Conservation (phyloP, 371 early-diverging fungal species). For the Cokeromyces recurvatus region DNA sequence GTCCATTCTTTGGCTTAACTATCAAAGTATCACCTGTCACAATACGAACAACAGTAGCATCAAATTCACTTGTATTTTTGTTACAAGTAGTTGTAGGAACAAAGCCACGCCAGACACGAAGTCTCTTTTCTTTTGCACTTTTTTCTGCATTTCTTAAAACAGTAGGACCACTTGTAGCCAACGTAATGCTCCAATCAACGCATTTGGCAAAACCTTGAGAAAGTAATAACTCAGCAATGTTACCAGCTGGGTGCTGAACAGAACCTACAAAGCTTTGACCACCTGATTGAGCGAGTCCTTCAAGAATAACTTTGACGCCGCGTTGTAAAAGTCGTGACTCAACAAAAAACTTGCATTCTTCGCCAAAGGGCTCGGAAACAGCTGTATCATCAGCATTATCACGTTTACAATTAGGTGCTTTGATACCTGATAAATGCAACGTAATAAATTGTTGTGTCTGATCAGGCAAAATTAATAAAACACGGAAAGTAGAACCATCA, state of each 20-base stretch:
- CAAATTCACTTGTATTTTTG: constrained; percentile 54
- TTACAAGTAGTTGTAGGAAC: constrained; percentile 36
- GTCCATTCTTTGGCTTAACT: constrained; percentile 51
- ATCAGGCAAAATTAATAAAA: constrained; percentile 64
- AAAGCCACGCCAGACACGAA: constrained; percentile 79
- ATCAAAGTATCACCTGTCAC: constrained; percentile 79
- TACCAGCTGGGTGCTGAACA: constrained; percentile 82
- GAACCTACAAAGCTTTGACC: constrained; percentile 72
- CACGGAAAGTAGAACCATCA: constrained; percentile 86
- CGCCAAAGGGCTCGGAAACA: constrained; percentile 84
- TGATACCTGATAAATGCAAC: constrained; percentile 82
- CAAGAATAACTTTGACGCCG: constrained; percentile 82
- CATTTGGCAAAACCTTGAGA: constrained; percentile 82
- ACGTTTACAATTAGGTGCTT: constrained; percentile 78
- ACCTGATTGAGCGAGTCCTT: constrained; percentile 57
- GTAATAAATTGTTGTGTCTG: constrained; percentile 65
- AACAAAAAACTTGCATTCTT: constrained; percentile 90
- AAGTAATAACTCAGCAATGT: constrained; percentile 88
- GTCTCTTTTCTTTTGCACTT: constrained; percentile 64
- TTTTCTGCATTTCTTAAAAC: constrained; percentile 78
- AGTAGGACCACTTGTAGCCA: constrained; percentile 72
- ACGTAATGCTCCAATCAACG: constrained; percentile 81
- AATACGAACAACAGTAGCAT: constrained; percentile 62
- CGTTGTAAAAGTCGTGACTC: constrained; percentile 88
- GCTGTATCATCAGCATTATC: constrained; percentile 57